Evolutionary conservation across 768 basidiomycete genomes (phyloP), one percentile per base, ranked within the genome.

Genomic region (Dioszegia crocea): DNA sequence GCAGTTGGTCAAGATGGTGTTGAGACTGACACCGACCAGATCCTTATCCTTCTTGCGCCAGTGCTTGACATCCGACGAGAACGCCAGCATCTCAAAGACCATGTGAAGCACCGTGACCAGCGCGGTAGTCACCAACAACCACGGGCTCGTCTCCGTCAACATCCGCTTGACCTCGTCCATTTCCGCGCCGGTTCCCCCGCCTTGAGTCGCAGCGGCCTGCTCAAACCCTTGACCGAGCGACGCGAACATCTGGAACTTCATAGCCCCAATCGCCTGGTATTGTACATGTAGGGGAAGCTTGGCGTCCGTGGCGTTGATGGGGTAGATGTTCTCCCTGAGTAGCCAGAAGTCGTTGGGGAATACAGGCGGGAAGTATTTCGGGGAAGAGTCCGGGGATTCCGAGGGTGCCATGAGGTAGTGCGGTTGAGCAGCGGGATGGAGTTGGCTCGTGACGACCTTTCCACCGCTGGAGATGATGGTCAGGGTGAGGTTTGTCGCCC

Each of bases 301-400:
- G 9, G 84, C 81, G 3, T 89, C 90, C 1, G 90, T 89, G n/a
- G 80, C 76, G 75, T 97, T 97, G 75, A 98, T 83, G 67, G 92
- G 88, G 57, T 84, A 75, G 66, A 89, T 86, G 60, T 92, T 87
- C 40, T 87, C 86, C 38, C 85, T 84, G 27, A 81, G 70, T 62
- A 88, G 84, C 91, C 94, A 97, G 78, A 97, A 97, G 71, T 96
- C 91, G 72, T 98, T 98, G 14, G 90, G 84, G 77, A 88, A 98
- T 36, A 97, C 73, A 59, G 93, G 85, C 9, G 94, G 94, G 68
- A 85, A 88, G 82, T 93, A 91, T 11, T 44, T 57, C 19, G 38
- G 36, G 62, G 81, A 84, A 2, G 84, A 88, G 2, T 81, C 82
- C 11, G 51, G 19, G 3, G 86, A 86, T 23, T 84, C 83, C 36